Base-by-base conservation (phyloP, 768 basidiomycete genomes). In the Tubosaeta brunneosetosa region DNA sequence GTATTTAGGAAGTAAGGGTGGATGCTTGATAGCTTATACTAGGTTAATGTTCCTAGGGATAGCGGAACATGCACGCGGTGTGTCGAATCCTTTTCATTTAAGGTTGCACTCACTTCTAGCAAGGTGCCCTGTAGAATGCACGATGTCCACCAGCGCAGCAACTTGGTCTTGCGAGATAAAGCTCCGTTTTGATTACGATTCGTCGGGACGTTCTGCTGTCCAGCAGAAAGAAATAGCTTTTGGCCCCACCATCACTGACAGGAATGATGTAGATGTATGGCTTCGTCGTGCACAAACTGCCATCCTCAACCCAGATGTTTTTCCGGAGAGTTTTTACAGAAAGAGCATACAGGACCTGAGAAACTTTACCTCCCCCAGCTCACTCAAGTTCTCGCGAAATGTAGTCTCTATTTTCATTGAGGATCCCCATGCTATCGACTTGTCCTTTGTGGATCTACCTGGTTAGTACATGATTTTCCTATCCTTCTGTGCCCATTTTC, bases 31-130 rank as follows among this genome's bases (percentile, higher is more conserved):
- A 7, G 5, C 19, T 42, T 29, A 16, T 32, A 1, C 16, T 38
- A 84, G 83, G 79, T 84, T 27, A 79, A 68, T 45, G 82, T 85
- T 27, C 83, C 83, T 10, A 70, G 83, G 29, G 83, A 83, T 38
- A 79, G 78, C 42, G 81, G 81, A 19, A 83, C 81, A 0, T 83
- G 82, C 48, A 83, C 81, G 0, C 70, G 79, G 82, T 78, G 3
- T 29, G 55, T 47, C n/a, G 14, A 27, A 27, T 16, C 12, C 1
- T 25, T 40, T 3, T 38, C 9, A 0, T 36, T 11, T 13, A 7
- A 47, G n/a, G 22, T 27, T 6, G 4, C 22, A 25, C 40, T 50
- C 42, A 66, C 9, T 44, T 47, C 22, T 2, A 7, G 10, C 16
- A 42, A 80, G 81, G 46, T 82, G 81, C 46, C 80, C 79, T 0